phyloP scores from a whole-genome alignment of 140 eudicot genomes.

The Stevia rebaudiana region DNA sequence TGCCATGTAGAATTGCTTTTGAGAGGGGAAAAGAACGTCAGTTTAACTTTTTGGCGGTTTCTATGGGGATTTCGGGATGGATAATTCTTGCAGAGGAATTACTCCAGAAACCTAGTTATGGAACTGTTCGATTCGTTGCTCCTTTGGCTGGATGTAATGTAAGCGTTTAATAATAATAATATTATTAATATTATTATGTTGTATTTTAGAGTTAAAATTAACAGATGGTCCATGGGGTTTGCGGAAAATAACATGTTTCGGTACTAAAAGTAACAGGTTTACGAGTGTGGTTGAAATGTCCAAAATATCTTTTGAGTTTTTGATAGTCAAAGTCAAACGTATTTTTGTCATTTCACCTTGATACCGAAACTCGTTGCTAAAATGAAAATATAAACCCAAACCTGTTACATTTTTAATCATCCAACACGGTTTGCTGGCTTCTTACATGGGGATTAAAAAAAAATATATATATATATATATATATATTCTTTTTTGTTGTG shows the following conservation, averaged over 20 bases:
- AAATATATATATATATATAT: no score
- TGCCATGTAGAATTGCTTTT: slow-evolving; percentile 92
- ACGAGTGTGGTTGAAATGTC: no score
- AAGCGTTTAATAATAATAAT: background rate
- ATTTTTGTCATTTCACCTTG: no score
- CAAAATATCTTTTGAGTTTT: no score
- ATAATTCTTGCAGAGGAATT: slow-evolving; percentile 74
- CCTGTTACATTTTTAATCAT: background rate
- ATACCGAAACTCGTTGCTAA: no score
- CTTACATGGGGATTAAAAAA: background rate
- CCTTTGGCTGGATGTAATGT: slow-evolving; percentile 94
- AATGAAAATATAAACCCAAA: no score
- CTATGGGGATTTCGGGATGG: slow-evolving; percentile 84
- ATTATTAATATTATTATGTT: background rate
- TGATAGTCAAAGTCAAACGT: no score
- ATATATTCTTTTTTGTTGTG: background rate
- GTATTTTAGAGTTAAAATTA: background rate
- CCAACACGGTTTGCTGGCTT: background rate
- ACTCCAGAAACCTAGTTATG: slow-evolving; percentile 41
- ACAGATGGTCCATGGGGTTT: no score
- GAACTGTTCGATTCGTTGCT: slow-evolving; percentile 74
- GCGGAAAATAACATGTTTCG: no score
- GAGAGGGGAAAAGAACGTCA: slow-evolving; percentile 97
- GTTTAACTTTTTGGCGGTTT: slow-evolving; percentile 58
- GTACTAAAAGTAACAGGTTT: no score